Base-by-base conservation (phyloP, 2,329 filamentous ascomycete species). In the Sclerotinia glacialis region DNA sequence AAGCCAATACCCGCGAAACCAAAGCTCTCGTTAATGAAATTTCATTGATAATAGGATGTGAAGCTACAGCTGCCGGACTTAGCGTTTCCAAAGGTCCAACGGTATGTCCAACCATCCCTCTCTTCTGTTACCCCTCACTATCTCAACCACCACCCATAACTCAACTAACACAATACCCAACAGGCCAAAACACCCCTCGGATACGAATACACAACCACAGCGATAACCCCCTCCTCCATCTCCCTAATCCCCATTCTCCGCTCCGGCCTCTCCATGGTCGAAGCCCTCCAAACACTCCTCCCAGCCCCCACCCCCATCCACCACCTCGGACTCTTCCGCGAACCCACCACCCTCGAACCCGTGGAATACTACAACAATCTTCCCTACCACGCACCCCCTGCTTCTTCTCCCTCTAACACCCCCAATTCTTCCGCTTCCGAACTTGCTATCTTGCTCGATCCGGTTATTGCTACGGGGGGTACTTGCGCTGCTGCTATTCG, bases 321-420 rank as follows among this genome's bases (percentile, higher is more conserved):
- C 81, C 94, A 98, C 78, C 89, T 98, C 9, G 94, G 95, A 71
- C 89, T 98, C 75, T 98, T 94, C 83, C 92, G 93, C 76, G 93
- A 97, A 77, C 92, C 90, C 68, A 86, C 87, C 66, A 94, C 91
- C 54, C 88, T 97, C 66, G 87, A 92, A 74, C 92, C 93, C 3
- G 93, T 97, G 67, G 93, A 97, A 80, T 97, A 97, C 85, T 97
- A 97, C 85, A 97, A 97, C 83, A 97, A 97, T 79, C 88, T 97
- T 26, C 93, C 93, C 46, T 89, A 91, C 79, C 89, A 92, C 79
- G 77, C 82, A 49, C 75, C 81, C 40, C 62, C 71, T 4, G 74
- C 75, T 55, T 80, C 80, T 69, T 76, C 78, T 44, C 76, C 79
- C 60, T 74, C 79, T 53, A 68, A 72, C 47, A 73, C 76, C 53